Conservation (phyloP, 345 rosid species). For the Syzygium aromaticum region DNA sequence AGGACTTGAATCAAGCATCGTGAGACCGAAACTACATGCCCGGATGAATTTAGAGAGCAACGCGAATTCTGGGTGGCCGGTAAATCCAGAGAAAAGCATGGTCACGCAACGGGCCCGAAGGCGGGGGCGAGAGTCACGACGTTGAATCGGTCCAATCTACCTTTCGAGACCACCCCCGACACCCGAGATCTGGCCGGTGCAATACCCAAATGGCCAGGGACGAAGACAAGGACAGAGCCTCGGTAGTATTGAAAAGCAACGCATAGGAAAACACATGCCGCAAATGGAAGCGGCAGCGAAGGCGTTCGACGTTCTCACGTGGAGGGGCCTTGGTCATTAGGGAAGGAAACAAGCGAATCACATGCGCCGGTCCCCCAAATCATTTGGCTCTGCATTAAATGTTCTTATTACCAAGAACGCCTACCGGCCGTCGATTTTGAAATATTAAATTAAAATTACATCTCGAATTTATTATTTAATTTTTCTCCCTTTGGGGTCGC, state of each 20-base stretch:
- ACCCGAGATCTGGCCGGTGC: background rate
- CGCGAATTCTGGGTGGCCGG: background rate
- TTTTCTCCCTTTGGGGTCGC: background rate
- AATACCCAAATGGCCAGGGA: background rate
- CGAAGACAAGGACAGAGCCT: background rate
- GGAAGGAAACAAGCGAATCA: background rate
- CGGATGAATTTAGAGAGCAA: fast-evolving
- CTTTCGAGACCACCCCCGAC: background rate
- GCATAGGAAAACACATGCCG: background rate
- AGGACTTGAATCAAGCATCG: background rate
- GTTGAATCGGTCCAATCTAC: background rate
- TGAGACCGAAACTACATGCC: background rate
- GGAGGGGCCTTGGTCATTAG: background rate
- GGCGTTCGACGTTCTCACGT: background rate
- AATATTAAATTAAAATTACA: background rate
- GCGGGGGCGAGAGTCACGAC: fast-evolving
- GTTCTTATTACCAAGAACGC: background rate
- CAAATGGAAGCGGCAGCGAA: background rate
- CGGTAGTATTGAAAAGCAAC: background rate
- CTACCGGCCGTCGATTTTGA: background rate
- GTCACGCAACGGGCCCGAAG: too few species aligned
- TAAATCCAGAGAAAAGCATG: too few species aligned
- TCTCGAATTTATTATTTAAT: background rate
- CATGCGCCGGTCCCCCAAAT: background rate
- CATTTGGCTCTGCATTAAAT: background rate